Evolutionary conservation across 225 moss, liverwort and hornwort species (phyloP).

Genomic region (Bryum argenteum): DNA sequence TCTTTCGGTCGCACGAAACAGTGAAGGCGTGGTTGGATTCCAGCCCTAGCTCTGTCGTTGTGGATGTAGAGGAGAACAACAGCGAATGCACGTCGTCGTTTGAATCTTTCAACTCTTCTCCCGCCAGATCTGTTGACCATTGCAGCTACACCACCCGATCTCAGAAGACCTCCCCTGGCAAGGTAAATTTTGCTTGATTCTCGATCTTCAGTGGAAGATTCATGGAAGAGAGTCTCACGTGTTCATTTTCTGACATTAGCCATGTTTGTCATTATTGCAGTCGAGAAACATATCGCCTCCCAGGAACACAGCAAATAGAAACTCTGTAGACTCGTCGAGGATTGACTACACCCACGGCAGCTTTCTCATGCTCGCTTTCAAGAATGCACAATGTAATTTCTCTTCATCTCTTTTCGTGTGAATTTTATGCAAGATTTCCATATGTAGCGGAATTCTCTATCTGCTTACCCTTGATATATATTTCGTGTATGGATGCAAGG

Average conservation of each 20-base stretch:
- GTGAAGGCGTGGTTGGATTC: slow-evolving; percentile 55
- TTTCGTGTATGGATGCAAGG: too few relatives aligned
- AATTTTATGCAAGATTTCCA: not conserved
- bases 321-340: slow-evolving; percentile 37
- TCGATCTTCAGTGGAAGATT: not conserved
- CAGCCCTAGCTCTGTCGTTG: slow-evolving; percentile 42
- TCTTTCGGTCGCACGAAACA: slow-evolving; percentile 38
- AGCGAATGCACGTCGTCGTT: slow-evolving; percentile 35
- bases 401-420: not conserved
- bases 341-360: slow-evolving; percentile 47
- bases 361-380: slow-evolving; percentile 46
- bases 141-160: slow-evolving; percentile 30
- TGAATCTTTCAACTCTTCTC: slow-evolving; percentile 42
- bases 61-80: slow-evolving; percentile 25
- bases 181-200: not conserved
- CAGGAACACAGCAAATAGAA: slow-evolving; percentile 31
- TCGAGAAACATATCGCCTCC: slow-evolving; percentile 49
- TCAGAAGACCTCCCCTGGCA: slow-evolving; percentile 17
- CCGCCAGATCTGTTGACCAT: slow-evolving; percentile 31
- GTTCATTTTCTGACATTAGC: not conserved
- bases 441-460: not conserved
- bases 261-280: slow-evolving; percentile 24
- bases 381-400: slow-evolving; percentile 45
- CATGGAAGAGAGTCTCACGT: not conserved
- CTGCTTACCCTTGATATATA: too few relatives aligned